Percentiles rank a stretch among this genome's conserved stretches.
Evolutionary conservation across 139 green algal genomes (phyloP).

Genomic region (Closterium sp.): DNA sequence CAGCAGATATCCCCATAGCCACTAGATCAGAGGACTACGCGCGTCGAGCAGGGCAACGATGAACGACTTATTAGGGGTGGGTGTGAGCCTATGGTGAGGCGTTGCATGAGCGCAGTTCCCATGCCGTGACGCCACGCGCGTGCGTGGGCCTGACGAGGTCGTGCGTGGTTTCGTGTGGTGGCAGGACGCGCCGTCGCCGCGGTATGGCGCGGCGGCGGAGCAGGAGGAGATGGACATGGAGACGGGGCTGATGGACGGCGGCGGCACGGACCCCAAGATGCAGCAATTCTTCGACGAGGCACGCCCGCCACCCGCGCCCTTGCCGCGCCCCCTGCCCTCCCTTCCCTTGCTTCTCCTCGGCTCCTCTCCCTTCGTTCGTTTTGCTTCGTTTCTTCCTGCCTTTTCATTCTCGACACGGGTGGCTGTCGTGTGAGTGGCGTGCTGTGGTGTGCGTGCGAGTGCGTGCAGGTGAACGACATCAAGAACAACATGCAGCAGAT

Average conservation of each 20-base stretch:
- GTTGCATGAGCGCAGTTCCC: not conserved
- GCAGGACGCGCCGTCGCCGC: not conserved
- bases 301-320: not conserved
- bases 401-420: not conserved
- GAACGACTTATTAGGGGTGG: not conserved
- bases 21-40: not conserved
- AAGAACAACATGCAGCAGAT: constrained; percentile 16
- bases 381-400: not conserved
- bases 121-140: not conserved
- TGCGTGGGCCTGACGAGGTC: not conserved
- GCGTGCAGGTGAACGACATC: constrained; percentile 24
- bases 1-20: not conserved
- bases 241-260: not conserved
- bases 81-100: not conserved
- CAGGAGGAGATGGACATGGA: not conserved
- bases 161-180: not conserved
- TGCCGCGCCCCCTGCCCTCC: not conserved
- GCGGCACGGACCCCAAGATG: constrained; percentile 14
- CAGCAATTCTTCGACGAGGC: constrained; percentile 23
- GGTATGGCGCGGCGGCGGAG: not conserved
- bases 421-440: not conserved
- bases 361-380: not conserved
- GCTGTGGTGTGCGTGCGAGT: not conserved
- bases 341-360: not conserved
- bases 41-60: not conserved